phyloP scores from a whole-genome alignment of 2,329 filamentous ascomycete genomes.

The Epichloe sibirici region DNA sequence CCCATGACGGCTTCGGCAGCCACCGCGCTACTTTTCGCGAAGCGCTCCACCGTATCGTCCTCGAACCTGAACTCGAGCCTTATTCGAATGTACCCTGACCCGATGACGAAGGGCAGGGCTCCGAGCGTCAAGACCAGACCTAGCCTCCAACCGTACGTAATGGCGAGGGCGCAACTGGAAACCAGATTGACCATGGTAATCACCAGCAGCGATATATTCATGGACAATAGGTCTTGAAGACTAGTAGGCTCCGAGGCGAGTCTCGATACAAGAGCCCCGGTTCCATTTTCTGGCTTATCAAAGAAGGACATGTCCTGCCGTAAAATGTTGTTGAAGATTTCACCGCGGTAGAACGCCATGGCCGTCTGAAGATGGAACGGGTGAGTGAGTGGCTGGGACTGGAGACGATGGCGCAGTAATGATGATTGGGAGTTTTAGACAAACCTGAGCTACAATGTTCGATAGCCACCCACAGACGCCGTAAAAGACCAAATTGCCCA shows the following conservation, averaged over 20 bases:
- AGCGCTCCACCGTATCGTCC: constrained; percentile 27
- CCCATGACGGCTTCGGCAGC: constrained; percentile 37
- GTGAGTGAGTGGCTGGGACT: background rate
- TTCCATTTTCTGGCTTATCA: constrained; percentile 24
- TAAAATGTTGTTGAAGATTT: constrained; percentile 37
- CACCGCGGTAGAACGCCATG: constrained; percentile 23
- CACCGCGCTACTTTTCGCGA: constrained; percentile 32
- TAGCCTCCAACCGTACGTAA: constrained; percentile 37
- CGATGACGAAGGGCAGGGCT: constrained; percentile 31
- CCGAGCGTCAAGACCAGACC: constrained; percentile 34
- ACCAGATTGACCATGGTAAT: constrained; percentile 33
- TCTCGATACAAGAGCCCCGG: constrained; percentile 26
- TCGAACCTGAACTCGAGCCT: constrained; percentile 36
- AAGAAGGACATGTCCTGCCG: constrained; percentile 41
- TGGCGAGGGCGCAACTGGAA: constrained; percentile 31
- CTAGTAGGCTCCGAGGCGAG: constrained; percentile 30
- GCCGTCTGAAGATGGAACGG: constrained; percentile 10
- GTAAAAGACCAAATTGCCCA: constrained; percentile 33
- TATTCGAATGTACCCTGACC: constrained; percentile 34
- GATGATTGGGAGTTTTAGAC: background rate
- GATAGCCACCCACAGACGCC: constrained; percentile 23
- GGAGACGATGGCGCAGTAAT: background rate
- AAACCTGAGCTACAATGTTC: constrained; percentile 25
- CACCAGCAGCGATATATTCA: constrained; percentile 34
- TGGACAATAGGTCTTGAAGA: constrained; percentile 36